Evolutionary conservation across 1,284 basidiomycete species (phyloP).

Genomic region (Melanopsichium pennsylvanicum): DNA sequence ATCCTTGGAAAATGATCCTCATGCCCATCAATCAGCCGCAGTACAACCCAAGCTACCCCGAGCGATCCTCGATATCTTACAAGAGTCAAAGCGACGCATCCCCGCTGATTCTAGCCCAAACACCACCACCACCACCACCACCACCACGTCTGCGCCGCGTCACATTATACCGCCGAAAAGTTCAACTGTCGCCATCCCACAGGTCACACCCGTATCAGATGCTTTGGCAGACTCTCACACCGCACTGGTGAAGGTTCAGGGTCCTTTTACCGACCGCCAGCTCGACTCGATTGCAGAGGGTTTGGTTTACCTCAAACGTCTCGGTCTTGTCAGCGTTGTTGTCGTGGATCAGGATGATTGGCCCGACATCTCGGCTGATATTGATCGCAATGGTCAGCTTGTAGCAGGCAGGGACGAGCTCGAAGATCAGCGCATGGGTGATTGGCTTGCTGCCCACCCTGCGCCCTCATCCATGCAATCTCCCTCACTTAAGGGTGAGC

Average conservation of each 20-base stretch:
- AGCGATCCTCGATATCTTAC: constrained; percentile 32
- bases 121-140: constrained; percentile 46
- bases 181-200: constrained; percentile 50
- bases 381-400: constrained; percentile 41
- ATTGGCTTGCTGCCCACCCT: constrained; percentile 50
- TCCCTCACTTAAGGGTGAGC: constrained; percentile 18
- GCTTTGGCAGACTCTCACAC: constrained; percentile 70
- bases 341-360: constrained; percentile 89
- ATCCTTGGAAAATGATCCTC: constrained; percentile 14
- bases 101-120: constrained; percentile 51
- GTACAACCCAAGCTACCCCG: constrained; percentile 19
- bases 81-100: constrained; percentile 45
- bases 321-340: constrained; percentile 92
- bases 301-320: constrained; percentile 91
- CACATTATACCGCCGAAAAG: constrained; percentile 64
- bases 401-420: constrained; percentile 43
- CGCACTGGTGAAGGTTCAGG: constrained; percentile 95
- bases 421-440: constrained; percentile 41
- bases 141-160: constrained; percentile 39
- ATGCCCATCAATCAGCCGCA: constrained; percentile 1
- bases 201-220: constrained; percentile 32
- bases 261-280: constrained; percentile 94
- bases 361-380: constrained; percentile 65
- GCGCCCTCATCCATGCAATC: constrained; percentile 7
- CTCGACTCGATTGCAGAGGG: constrained; percentile 92